Conservation (phyloP, 2,329 filamentous ascomycete species). For the Claviceps fusiformis region DNA sequence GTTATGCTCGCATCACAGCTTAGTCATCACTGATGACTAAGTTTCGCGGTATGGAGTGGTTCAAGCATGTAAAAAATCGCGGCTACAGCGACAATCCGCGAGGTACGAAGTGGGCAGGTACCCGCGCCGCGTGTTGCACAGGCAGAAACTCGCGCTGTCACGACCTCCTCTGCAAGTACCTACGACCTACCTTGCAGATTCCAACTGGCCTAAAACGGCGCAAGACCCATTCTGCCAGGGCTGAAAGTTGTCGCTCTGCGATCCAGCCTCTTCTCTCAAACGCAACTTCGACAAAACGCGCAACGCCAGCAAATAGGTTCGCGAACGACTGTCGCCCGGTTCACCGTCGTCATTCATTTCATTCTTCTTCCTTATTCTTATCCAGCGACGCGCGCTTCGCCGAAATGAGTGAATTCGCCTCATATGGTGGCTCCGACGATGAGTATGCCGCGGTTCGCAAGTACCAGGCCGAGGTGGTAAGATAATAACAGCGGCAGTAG, state of each 20-base stretch:
- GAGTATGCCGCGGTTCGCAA: conserved; percentile 73
- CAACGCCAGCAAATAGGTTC: background rate
- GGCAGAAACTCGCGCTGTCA: background rate
- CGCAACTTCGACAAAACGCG: conserved; percentile 1
- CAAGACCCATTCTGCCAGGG: background rate
- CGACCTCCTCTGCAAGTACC: background rate
- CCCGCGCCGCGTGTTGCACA: background rate
- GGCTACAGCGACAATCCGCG: background rate
- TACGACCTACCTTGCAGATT: background rate
- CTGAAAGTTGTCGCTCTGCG: background rate
- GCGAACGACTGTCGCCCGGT: background rate
- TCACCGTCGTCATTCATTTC: background rate
- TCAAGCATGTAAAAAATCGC: background rate
- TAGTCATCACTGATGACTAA: conserved; percentile 1
- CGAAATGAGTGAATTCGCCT: conserved; percentile 55
- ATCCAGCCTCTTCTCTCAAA: conserved; percentile 2
- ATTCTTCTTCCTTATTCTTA: background rate
- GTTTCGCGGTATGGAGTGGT: background rate
- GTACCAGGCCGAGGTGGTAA: conserved; percentile 63
- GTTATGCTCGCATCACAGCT: background rate
- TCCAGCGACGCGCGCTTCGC: conserved; percentile 4
- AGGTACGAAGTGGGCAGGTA: background rate
- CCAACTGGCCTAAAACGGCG: background rate
- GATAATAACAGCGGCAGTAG: conserved; percentile 7
- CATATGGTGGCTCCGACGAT: conserved; percentile 62